Evolutionary conservation across 768 basidiomycete species (phyloP), one percentile per base, ranked within the genome.

Genomic region (Grammothele lineata): DNA sequence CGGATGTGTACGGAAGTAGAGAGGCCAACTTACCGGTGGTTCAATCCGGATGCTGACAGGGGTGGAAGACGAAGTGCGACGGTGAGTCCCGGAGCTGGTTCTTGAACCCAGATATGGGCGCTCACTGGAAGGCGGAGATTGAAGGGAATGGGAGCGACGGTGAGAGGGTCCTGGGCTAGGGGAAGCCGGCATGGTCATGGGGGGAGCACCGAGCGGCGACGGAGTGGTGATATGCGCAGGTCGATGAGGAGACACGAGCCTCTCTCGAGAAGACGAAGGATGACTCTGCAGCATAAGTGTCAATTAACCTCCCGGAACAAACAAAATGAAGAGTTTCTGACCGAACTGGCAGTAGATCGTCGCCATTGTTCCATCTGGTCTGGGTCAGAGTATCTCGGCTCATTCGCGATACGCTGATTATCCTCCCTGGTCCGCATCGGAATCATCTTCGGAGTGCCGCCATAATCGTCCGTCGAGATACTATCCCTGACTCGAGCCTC

Each of bases 11-110:
- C n/a, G n/a, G n/a, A n/a, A n/a, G n/a, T n/a, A n/a, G n/a, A n/a
- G n/a, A n/a, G n/a, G n/a, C n/a, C n/a, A 7, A 57, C 62, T 37
- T 38, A 63, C 62, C 11, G 62, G 60, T 40, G 60, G 57, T 21
- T 55, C 52, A 12, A 63, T 47, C 4, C 44, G 23, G 32, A 63
- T 61, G 22, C 34, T 37, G 24, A 55, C 48, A 9, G 54, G 51
- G 8, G 45, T 50, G 4, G 53, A 47, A 11, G 50, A 56, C 12
- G 30, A 30, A 9, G 42, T 47, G 10, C 47, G 45, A 25, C 50
- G 35, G 26, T 42, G 44, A 30, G 37, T 26, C 18, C 45, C 38
- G 4, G 39, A 24, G 38, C 38, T 43, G 14, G 44, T 48, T 19
- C 44, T 40, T 26, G 45, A n/a, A n/a, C n/a, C n/a, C n/a, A n/a